Percentiles rank a stretch among this genome's conserved stretches.
These are phyloP conservation scores for Colletotrichum australisinense DNA, from an alignment of 2,329 filamentous ascomycete genomes.

Conservation along the genomic window DNA sequence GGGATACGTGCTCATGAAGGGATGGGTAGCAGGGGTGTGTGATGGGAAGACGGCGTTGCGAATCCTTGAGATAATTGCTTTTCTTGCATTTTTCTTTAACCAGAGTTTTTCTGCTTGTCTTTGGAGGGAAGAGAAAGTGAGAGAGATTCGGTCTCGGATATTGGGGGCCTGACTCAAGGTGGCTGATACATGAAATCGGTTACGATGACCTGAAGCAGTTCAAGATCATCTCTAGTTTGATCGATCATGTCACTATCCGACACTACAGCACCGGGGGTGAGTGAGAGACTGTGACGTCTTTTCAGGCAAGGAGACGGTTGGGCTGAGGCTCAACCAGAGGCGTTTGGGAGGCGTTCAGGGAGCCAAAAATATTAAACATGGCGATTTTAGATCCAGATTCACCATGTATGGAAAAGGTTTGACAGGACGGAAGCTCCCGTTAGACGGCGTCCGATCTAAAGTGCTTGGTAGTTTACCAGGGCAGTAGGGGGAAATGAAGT, in stretches of 20 bases:
- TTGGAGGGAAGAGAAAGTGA: background rate
- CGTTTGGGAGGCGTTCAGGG: background rate
- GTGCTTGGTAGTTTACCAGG: background rate
- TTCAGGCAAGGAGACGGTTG: conserved; percentile 15
- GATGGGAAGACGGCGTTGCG: background rate
- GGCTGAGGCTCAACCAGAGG: conserved; percentile 15
- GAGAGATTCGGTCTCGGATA: background rate
- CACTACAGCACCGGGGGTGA: background rate
- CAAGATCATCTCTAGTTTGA: background rate
- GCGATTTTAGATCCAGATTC: background rate
- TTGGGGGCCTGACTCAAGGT: background rate
- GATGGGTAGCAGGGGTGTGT: background rate
- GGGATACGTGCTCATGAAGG: background rate
- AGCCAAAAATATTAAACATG: background rate
- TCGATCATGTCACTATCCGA: background rate
- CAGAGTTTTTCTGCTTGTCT: background rate
- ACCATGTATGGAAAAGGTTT: background rate
- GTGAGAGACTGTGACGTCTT: background rate
- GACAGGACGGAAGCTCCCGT: background rate
- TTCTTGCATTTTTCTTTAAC: conserved; percentile 5
- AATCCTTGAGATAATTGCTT: conserved; percentile 17
- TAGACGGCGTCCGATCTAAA: background rate
- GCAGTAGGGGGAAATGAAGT: background rate
- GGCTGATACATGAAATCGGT: conserved; percentile 8
- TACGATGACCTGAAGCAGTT: background rate